These are phyloP conservation scores for Wickerhamiella musiphila DNA, from an alignment of 805 yeast species.

Conservation along the genomic window DNA sequence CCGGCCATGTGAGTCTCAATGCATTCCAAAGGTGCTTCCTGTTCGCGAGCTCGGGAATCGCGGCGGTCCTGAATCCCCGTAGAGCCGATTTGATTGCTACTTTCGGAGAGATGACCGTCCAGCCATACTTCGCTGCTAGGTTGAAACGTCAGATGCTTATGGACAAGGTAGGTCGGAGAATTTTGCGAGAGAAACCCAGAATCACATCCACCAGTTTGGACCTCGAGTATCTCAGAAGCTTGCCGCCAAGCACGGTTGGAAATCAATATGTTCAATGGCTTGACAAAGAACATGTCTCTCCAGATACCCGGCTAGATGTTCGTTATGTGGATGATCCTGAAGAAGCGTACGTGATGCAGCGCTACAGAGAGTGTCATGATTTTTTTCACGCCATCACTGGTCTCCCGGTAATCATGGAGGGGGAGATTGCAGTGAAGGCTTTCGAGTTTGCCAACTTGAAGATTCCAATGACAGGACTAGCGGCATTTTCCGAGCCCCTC, in stretches of 20 bases:
- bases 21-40: slow-evolving; percentile 43
- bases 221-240: slow-evolving; percentile 36
- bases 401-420: slow-evolving; percentile 79
- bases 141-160: slow-evolving; percentile 58
- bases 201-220: slow-evolving; percentile 59
- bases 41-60: slow-evolving; percentile 57
- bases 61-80: slow-evolving; percentile 35
- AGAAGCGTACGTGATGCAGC: slow-evolving; percentile 77
- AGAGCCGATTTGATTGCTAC: slow-evolving; percentile 26
- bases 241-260: slow-evolving; percentile 63
- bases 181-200: slow-evolving; percentile 65
- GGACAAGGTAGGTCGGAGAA: slow-evolving; percentile 59
- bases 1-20: slow-evolving; percentile 66
- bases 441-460: slow-evolving; percentile 86
- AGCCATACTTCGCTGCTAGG: slow-evolving; percentile 42
- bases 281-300: slow-evolving; percentile 72
- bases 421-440: slow-evolving; percentile 88
- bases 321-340: slow-evolving; percentile 77
- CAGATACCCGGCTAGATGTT: slow-evolving; percentile 84
- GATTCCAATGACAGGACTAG: slow-evolving; percentile 88
- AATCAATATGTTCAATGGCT: slow-evolving; percentile 67
- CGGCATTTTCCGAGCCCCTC: slow-evolving; percentile 78
- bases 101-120: slow-evolving; percentile 76
- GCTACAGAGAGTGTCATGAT: slow-evolving; percentile 94
- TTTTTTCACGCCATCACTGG: slow-evolving; percentile 88